Evolutionary conservation across 495 filamentous ascomycete genomes (phyloP), one percentile per base, ranked within the genome.

Genomic region (Penicillium psychrofluorescens): DNA sequence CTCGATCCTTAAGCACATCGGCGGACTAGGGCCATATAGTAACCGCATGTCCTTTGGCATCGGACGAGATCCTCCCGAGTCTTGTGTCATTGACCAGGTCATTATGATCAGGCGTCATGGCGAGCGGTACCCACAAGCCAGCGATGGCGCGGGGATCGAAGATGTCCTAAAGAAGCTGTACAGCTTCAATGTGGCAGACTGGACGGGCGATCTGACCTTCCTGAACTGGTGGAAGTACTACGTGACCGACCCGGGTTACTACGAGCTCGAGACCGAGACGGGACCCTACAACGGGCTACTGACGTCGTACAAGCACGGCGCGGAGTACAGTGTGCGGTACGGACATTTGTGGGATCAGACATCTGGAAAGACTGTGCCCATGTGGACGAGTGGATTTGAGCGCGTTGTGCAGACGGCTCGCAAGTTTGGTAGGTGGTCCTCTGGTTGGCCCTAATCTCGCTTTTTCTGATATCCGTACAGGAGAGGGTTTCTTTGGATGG

Each of bases 361-460:
- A 16, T 16, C 16, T 16, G 41, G 51, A 53, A 14, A 43, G 30
- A 13, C 44, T 28, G 38, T 51, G n/a, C 53, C 54, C 13, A 64
- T 76, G 36, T 79, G 70, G 66, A 65, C 70, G 4, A 66, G 68
- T 48, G 72, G 64, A 11, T 72, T 59, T 34, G 50, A 55, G n/a
- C 63, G 76, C 22, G 74, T 79, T 12, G 68, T 76, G 38, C 65
- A 77, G 48, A 77, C 76, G 1, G 76, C 75, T 29, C 58, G 61
- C 10, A 67, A 75, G 46, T 78, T 79, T 52, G 70, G 55, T 1
- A 16, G 1, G 16, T 16, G 4, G 16, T 16, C 16, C 16, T 16
- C 16, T 16, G 16, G 1, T 16, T 16, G 4, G 16, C 16, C 16
- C 16, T 16, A 16, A 16, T 1, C 16, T 16, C 16, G 16, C 16